phyloP scores from a whole-genome alignment of 257 asterid species.

The Solanum chmielewskii region DNA sequence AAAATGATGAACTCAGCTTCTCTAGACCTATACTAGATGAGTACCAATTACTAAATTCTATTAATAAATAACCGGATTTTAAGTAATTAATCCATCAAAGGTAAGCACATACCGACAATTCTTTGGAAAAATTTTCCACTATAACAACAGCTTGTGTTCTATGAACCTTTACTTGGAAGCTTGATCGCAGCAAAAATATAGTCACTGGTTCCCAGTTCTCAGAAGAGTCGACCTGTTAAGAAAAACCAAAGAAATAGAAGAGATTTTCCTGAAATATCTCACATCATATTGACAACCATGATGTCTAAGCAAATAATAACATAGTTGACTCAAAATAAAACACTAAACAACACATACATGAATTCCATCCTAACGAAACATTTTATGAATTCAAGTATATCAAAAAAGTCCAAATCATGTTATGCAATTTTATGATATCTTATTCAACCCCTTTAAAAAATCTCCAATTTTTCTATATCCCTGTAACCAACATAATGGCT shows the following conservation, averaged over 20 bases:
- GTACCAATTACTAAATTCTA: not conserved
- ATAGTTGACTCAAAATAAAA: not conserved
- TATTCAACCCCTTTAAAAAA: not conserved
- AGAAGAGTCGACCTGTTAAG: conserved; percentile 57
- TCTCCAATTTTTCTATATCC: not conserved
- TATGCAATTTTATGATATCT: not conserved
- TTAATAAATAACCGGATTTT: not conserved
- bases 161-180: conserved; percentile 74
- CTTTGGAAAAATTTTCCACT: conserved; percentile 67
- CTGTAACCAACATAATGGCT: not conserved
- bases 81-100: conserved; percentile 1
- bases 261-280: not conserved
- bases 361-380: not conserved
- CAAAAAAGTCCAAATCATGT: not conserved
- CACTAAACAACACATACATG: not conserved
- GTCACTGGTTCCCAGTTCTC: conserved; percentile 87
- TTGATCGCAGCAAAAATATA: conserved; percentile 47
- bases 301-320: not conserved
- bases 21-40: not conserved
- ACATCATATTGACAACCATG: not conserved
- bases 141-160: conserved; percentile 45
- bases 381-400: not conserved
- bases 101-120: conserved; percentile 57
- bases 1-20: not conserved
- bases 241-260: not conserved